Base-by-base conservation (phyloP, 352 stramenopile species). In the Globisporangium spinosum region DNA sequence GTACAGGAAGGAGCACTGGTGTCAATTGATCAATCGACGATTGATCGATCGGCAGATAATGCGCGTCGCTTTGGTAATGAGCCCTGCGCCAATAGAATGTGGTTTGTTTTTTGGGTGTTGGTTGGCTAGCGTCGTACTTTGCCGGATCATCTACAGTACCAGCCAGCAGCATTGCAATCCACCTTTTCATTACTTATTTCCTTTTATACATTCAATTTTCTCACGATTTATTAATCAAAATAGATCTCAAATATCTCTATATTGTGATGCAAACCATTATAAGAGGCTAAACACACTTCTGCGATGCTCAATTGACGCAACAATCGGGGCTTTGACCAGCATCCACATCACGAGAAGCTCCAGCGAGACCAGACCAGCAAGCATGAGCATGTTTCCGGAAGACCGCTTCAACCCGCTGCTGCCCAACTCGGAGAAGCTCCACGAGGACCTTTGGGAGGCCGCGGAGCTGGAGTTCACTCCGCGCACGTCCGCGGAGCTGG, bases 321-420 rank as follows among this genome's bases (percentile, higher is more conserved):
- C 22, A 23, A 40, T 35, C 23, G 29, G n/a, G 38, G 2, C 12
- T 54, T 68, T 68, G 63, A 68, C 55, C 22, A 55, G 51, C 51
- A 68, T 56, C 49, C 15, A 29, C 49, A 56, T 49, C n/a, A 27
- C 56, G 20, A 62, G 32, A 60, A 60, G 62, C 27, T 27, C 38
- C 10, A 40, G 4, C 29, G 29, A 32, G 58, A 9, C 27, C 29
- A 38, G 12, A 61, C 13, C n/a, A 17, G 60, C 60, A 34, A 8
- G 38, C 53, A 51, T 22, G 45, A 62, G 17, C 58, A 93, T 93
- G 84, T 93, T 94, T 70, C 82, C 82, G 40, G 82, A 85, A 68
- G 85, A 94, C 75, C 86, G 86, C 74, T 93, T 93, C 77, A 87
- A 87, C 69, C 86, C 84, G 76, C 73, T 94, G 60, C 65, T 83